phyloP scores from a whole-genome alignment of 495 filamentous ascomycete genomes.

The Zalerion maritima region DNA sequence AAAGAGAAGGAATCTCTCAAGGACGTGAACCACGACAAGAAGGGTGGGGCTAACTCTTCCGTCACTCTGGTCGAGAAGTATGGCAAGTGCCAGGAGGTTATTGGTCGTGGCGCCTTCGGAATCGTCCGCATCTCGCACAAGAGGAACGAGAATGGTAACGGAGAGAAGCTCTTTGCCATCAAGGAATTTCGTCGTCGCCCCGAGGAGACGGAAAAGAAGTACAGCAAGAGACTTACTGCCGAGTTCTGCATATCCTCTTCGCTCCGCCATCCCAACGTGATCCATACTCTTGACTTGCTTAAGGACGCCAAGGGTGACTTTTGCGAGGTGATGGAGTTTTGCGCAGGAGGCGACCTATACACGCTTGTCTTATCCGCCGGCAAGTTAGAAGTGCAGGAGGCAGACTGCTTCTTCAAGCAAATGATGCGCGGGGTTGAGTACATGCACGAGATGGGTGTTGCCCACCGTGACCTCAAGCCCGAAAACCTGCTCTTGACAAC shows the following conservation, averaged over 20 bases:
- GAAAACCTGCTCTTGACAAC: slow-evolving; percentile 93
- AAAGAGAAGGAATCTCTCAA: slow-evolving; percentile 63
- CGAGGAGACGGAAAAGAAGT: slow-evolving; percentile 87
- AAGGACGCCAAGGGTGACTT: slow-evolving; percentile 96
- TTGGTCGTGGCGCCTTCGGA: slow-evolving; percentile 94
- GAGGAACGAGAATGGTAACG: slow-evolving; percentile 63
- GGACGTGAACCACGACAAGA: slow-evolving; percentile 49
- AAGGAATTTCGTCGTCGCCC: slow-evolving; percentile 95
- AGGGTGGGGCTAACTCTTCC: slow-evolving; percentile 59
- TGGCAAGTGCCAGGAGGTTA: slow-evolving; percentile 95
- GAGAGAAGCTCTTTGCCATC: slow-evolving; percentile 89
- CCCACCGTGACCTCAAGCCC: slow-evolving; percentile 92
- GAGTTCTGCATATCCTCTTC: slow-evolving; percentile 99
- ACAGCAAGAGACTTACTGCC: slow-evolving; percentile 93
- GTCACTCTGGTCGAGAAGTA: slow-evolving; percentile 88
- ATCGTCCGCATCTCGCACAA: slow-evolving; percentile 99
- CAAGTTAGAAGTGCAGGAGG: slow-evolving; percentile 84
- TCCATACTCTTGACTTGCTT: slow-evolving; percentile 89
- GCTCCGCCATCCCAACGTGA: slow-evolving; percentile 92
- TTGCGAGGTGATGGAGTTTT: slow-evolving; percentile 99
- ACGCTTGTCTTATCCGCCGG: slow-evolving; percentile 83
- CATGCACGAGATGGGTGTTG: slow-evolving; percentile 99
- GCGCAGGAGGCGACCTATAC: slow-evolving; percentile 92
- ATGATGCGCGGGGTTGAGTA: slow-evolving; percentile 99
- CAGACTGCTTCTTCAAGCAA: slow-evolving; percentile 98